Evolutionary conservation across 495 filamentous ascomycete species (phyloP).

Genomic region (Letharia lupina): DNA sequence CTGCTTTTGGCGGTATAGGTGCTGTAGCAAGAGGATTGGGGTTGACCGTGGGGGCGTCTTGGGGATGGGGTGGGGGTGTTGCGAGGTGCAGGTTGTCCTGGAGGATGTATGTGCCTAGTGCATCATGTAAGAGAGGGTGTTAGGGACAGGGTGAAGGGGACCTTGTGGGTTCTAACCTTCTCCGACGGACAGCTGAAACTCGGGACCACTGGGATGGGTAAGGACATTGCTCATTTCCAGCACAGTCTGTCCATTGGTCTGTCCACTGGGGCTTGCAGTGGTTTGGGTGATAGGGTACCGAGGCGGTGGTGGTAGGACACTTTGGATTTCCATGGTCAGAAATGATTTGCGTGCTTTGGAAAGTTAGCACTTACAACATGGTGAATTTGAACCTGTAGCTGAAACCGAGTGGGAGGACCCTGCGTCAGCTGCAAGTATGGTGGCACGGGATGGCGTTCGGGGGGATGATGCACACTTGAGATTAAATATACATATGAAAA

Average conservation of each 20-base stretch:
- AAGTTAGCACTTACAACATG: slow-evolving; percentile 17
- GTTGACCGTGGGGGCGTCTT: slow-evolving; percentile 75
- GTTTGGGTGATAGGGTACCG: slow-evolving; percentile 61
- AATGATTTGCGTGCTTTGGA: background rate
- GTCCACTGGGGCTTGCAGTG: slow-evolving; percentile 52
- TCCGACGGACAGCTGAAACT: slow-evolving; percentile 78
- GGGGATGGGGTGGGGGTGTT: slow-evolving; percentile 89
- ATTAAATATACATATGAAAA: background rate
- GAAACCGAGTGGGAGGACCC: background rate
- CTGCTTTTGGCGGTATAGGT: slow-evolving; percentile 67
- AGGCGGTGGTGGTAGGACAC: slow-evolving; percentile 77
- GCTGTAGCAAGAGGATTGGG: slow-evolving; percentile 84
- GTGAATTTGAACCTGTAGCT: background rate
- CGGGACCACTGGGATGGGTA: slow-evolving; percentile 65
- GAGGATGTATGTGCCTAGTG: slow-evolving; percentile 62
- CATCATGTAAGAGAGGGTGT: slow-evolving; percentile 33
- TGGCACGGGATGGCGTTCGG: background rate
- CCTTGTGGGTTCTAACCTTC: slow-evolving; percentile 55
- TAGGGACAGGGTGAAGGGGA: background rate
- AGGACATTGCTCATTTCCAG: slow-evolving; percentile 91
- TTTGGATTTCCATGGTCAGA: slow-evolving; percentile 27
- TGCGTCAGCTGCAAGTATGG: slow-evolving; percentile 5
- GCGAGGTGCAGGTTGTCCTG: slow-evolving; percentile 86
- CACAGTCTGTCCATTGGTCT: slow-evolving; percentile 44
- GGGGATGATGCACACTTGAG: background rate